Percentiles rank a stretch among this genome's conserved stretches.
phyloP scores from a whole-genome alignment of 140 eudicot species.

The Cichorium intybus region DNA sequence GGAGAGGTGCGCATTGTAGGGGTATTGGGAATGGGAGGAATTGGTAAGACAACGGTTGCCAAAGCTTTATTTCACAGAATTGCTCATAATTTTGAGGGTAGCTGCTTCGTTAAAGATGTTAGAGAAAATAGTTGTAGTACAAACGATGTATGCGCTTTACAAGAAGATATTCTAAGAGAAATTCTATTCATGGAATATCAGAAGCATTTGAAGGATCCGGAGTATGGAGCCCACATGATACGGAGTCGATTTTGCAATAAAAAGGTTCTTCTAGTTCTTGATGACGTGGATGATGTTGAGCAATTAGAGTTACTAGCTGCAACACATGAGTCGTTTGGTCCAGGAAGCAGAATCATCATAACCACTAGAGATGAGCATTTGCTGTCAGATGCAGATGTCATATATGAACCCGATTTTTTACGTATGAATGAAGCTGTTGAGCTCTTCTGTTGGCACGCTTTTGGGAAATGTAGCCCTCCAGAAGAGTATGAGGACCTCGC shows the following conservation, averaged over 20 bases:
- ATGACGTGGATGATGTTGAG: constrained; percentile 26
- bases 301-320: constrained; percentile 17
- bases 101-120: background rate
- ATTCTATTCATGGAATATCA: background rate
- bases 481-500: constrained; percentile 1
- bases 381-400: background rate
- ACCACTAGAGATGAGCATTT: constrained; percentile 19
- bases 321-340: constrained; percentile 24
- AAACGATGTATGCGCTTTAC: background rate
- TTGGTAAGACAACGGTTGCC: no score
- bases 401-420: constrained; percentile 4
- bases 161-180: background rate
- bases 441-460: constrained; percentile 33
- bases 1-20: no score
- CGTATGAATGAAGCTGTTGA: constrained; percentile 9
- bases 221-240: background rate
- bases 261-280: constrained; percentile 37
- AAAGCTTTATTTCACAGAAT: background rate
- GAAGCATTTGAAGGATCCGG: background rate
- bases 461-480: constrained; percentile 16
- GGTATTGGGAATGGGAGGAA: no score
- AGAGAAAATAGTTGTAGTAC: background rate
- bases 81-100: background rate
- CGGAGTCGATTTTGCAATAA: background rate
- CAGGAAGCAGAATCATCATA: constrained; percentile 30